Evolutionary conservation across 176 grass and related monocot genomes (phyloP).

Genomic region (Aegilops bicornis): DNA sequence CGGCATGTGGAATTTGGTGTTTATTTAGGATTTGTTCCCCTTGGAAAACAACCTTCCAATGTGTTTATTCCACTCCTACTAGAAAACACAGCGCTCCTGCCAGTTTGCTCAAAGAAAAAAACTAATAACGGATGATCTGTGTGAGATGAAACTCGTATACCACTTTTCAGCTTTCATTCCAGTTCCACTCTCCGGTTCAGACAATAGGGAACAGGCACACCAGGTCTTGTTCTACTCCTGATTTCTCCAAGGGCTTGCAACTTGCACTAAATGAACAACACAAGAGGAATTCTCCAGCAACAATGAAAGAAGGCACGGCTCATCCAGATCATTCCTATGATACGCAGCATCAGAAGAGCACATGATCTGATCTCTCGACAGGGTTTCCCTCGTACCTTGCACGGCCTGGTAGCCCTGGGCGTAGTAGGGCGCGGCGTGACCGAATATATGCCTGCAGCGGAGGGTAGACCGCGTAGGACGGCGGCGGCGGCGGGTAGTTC

Average conservation of each 20-base stretch:
- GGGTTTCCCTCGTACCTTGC: slow-evolving; percentile 47
- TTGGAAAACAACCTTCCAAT: not conserved
- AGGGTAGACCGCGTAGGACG: slow-evolving; percentile 41
- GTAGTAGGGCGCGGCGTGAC: slow-evolving; percentile 58
- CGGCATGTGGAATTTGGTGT: not conserved
- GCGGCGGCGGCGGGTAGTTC: slow-evolving; percentile 22
- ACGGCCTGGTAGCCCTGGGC: slow-evolving; percentile 65
- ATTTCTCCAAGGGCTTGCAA: not conserved
- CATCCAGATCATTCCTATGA: not conserved
- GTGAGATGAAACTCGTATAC: not conserved
- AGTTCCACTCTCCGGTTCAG: not conserved
- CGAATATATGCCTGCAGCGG: slow-evolving; percentile 52
- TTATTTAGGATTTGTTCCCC: not conserved
- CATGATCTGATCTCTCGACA: not conserved
- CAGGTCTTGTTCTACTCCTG: not conserved
- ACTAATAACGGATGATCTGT: not conserved
- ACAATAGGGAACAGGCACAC: not conserved
- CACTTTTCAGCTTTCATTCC: not conserved
- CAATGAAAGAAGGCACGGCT: not conserved
- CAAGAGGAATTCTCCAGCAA: not conserved
- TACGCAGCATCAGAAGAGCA: not conserved
- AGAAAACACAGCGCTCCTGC: not conserved
- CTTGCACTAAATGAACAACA: slow-evolving; percentile 1
- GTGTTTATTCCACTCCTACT: not conserved
- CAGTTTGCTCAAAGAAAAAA: not conserved